Evolutionary conservation across 2,329 filamentous ascomycete species (phyloP).

Genomic region (Bipolaris bicolor): DNA sequence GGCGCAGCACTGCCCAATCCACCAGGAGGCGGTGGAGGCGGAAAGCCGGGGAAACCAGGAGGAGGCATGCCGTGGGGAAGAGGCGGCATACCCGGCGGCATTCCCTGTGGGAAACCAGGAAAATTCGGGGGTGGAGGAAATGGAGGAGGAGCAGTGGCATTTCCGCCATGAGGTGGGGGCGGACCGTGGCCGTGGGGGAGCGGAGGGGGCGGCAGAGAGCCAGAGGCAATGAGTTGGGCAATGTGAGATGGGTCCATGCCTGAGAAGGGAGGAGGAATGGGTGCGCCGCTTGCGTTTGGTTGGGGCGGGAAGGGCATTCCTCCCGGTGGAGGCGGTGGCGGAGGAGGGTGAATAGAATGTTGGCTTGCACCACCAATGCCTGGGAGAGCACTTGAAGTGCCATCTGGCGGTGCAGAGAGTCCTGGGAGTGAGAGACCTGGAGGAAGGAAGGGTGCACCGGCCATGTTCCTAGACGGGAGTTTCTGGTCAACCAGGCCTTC

Average conservation of each 20-base stretch:
- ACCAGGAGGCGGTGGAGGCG: slow-evolving; percentile 16
- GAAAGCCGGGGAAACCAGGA: slow-evolving; percentile 23
- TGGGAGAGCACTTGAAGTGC: slow-evolving; percentile 56
- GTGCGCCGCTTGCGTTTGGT: slow-evolving; percentile 15
- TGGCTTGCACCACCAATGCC: slow-evolving; percentile 53
- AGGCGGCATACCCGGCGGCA: slow-evolving; percentile 31
- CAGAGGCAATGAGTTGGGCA: slow-evolving; percentile 44
- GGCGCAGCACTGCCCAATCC: slow-evolving; percentile 17
- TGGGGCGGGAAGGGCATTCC: slow-evolving; percentile 31
- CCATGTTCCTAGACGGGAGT: slow-evolving; percentile 67
- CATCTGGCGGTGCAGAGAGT: slow-evolving; percentile 45
- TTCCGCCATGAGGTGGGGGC: slow-evolving; percentile 25
- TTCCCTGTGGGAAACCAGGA: slow-evolving; percentile 29
- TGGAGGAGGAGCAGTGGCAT: slow-evolving; percentile 27
- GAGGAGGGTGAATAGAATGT: slow-evolving; percentile 43
- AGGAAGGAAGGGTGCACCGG: slow-evolving; percentile 62
- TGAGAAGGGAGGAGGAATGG: slow-evolving; percentile 29
- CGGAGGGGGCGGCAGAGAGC: slow-evolving; percentile 47
- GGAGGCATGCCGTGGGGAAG: slow-evolving; percentile 36
- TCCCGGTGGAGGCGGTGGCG: slow-evolving; percentile 42
- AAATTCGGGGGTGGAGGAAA: slow-evolving; percentile 39
- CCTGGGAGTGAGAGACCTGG: slow-evolving; percentile 59
- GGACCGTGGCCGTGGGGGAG: slow-evolving; percentile 34
- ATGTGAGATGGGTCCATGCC: slow-evolving; percentile 41
- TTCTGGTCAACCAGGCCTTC: slow-evolving; percentile 92